Conservation (phyloP, 2,329 filamentous ascomycete species). For the Trichothecium sympodiale region DNA sequence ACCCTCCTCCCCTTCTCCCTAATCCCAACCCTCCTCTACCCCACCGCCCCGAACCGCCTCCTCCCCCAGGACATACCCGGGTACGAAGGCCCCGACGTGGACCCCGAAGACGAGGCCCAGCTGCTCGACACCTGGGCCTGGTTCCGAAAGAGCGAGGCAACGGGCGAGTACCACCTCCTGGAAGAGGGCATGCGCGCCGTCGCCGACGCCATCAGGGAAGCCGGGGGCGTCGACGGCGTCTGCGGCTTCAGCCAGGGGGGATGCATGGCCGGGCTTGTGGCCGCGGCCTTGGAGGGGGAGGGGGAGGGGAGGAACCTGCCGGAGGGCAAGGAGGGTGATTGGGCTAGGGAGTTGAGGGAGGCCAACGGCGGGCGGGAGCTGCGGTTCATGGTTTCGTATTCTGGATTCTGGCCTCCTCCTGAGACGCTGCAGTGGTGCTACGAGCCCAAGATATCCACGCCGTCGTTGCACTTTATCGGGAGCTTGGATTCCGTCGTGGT, state of each 20-base stretch:
- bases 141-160: conserved; percentile 62
- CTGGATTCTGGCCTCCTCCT: conserved; percentile 60
- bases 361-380: conserved; percentile 38
- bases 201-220: conserved; percentile 47
- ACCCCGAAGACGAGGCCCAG: conserved; percentile 30
- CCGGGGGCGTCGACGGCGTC: conserved; percentile 60
- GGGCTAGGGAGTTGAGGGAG: conserved; percentile 33
- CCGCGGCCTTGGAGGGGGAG: conserved; percentile 53
- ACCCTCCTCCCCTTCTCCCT: conserved; percentile 50
- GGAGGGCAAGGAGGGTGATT: conserved; percentile 20
- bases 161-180: conserved; percentile 53
- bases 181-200: conserved; percentile 56
- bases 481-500: conserved; percentile 81
- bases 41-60: conserved; percentile 56
- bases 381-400: conserved; percentile 67
- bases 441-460: conserved; percentile 64
- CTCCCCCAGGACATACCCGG: conserved; percentile 58
- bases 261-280: conserved; percentile 60
- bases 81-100: conserved; percentile 36
- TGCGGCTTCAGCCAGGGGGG: conserved; percentile 78
- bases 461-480: conserved; percentile 72
- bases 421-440: conserved; percentile 53
- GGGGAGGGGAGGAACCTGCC: conserved; percentile 17
- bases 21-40: conserved; percentile 50
- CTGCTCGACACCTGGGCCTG: conserved; percentile 66